Conservation (phyloP, 2,329 filamentous ascomycete species). For the Monilinia aucupariae region DNA sequence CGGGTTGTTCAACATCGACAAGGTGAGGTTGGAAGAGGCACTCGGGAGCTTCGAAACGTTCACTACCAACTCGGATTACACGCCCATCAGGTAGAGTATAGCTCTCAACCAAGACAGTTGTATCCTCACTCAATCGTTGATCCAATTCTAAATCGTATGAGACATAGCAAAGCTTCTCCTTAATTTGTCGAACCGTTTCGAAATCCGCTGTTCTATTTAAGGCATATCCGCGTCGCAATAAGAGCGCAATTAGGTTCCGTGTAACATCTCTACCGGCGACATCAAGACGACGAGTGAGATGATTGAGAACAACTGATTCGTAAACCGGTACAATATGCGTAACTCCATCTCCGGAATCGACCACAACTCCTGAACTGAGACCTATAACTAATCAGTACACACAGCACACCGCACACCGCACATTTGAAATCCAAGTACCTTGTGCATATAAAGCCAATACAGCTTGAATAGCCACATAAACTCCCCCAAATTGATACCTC, state of each 20-base stretch:
- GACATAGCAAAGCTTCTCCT: conserved; percentile 99
- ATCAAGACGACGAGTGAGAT: conserved; percentile 88
- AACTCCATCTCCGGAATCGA: conserved; percentile 96
- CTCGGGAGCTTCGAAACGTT: conserved; percentile 96
- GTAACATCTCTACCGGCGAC: conserved; percentile 96
- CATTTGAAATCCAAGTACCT: conserved; percentile 48
- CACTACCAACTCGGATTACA: conserved; percentile 91
- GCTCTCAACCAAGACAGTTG: conserved; percentile 92
- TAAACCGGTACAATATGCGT: conserved; percentile 99
- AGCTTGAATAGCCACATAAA: conserved; percentile 97
- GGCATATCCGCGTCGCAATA: conserved; percentile 89
- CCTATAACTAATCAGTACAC: conserved; percentile 43
- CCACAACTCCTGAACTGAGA: conserved; percentile 90
- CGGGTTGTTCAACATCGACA: conserved; percentile 94
- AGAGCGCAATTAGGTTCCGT: conserved; percentile 92
- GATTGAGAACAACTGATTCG: conserved; percentile 95
- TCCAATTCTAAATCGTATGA: conserved; percentile 97
- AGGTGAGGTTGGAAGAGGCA: conserved; percentile 98
- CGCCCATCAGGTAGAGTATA: conserved; percentile 96
- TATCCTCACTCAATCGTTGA: conserved; percentile 93
- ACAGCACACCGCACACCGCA: neutral
- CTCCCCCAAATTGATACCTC: conserved; percentile 88
- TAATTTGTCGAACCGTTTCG: conserved; percentile 97
- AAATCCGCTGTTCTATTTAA: conserved; percentile 98
- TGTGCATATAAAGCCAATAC: conserved; percentile 95